These are phyloP conservation scores for Eudorina sp. DNA, from an alignment of 139 green algal genomes.

Conservation along the genomic window DNA sequence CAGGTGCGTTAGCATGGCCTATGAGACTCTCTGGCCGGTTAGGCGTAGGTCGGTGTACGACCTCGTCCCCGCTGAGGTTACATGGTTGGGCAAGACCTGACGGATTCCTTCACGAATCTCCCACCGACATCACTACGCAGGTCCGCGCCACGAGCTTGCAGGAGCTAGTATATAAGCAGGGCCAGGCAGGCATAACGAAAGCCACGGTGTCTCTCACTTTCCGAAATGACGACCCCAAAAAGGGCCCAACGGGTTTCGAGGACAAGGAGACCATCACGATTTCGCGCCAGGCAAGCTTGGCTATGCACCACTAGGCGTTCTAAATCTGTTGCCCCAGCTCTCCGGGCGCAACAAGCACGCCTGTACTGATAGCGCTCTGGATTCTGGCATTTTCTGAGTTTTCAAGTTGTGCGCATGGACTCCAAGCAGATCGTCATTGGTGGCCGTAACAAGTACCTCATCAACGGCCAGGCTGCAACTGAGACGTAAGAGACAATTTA, in stretches of 20 bases:
- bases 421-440: conserved; percentile 92
- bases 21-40: too few species aligned
- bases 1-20: conserved; percentile 70
- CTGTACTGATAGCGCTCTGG: too few species aligned
- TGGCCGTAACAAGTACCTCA: conserved; percentile 97
- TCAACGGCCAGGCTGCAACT: conserved; percentile 95
- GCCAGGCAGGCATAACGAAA: conserved; percentile 97
- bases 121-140: too few species aligned
- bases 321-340: too few species aligned
- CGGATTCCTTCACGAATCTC: too few species aligned
- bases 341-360: too few species aligned
- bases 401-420: neutral
- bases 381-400: too few species aligned
- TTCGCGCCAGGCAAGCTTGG: conserved; percentile 86
- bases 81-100: too few species aligned
- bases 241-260: conserved; percentile 92
- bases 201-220: conserved; percentile 98
- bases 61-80: too few species aligned
- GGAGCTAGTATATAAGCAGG: conserved; percentile 99
- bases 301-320: too few species aligned
- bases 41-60: too few species aligned
- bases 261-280: conserved; percentile 95
- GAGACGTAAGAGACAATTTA: conserved; percentile 72
- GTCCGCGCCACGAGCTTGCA: conserved; percentile 94
- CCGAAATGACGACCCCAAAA: conserved; percentile 91